Evolutionary conservation across 129 eudicot species (phyloP).

Genomic region (Solidago caesia): DNA sequence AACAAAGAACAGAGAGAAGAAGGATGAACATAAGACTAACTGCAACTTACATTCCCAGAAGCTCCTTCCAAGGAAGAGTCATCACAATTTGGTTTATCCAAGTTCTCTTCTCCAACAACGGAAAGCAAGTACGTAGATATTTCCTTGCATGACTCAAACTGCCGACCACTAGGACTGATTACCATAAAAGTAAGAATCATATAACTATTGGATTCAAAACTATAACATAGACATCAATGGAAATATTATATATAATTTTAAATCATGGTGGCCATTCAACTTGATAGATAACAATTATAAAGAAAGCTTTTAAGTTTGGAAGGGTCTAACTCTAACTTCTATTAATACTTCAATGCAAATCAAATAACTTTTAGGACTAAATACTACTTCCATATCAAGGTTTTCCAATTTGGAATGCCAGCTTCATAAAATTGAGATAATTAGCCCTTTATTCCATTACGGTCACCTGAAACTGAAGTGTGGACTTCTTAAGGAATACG

Average conservation of each 20-base stretch:
- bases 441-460: no score
- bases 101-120: constrained; percentile 44
- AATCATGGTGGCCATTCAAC: no score
- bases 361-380: no score
- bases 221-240: background rate
- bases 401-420: no score
- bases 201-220: constrained; percentile 15
- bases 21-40: background rate
- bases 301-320: no score
- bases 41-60: constrained; percentile 52
- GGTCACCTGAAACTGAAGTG: no score
- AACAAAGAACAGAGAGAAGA: background rate
- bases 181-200: constrained; percentile 29
- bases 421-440: no score
- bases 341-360: no score
- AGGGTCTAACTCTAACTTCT: no score
- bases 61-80: constrained; percentile 31
- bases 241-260: background rate
- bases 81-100: constrained; percentile 25
- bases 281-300: no score
- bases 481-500: no score
- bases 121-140: constrained; percentile 75
- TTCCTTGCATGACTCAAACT: constrained; percentile 80
- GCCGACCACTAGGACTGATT: constrained; percentile 86
- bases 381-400: no score